These are phyloP conservation scores for Xylaria castorea DNA, from an alignment of 495 filamentous ascomycete species.

Conservation along the genomic window DNA sequence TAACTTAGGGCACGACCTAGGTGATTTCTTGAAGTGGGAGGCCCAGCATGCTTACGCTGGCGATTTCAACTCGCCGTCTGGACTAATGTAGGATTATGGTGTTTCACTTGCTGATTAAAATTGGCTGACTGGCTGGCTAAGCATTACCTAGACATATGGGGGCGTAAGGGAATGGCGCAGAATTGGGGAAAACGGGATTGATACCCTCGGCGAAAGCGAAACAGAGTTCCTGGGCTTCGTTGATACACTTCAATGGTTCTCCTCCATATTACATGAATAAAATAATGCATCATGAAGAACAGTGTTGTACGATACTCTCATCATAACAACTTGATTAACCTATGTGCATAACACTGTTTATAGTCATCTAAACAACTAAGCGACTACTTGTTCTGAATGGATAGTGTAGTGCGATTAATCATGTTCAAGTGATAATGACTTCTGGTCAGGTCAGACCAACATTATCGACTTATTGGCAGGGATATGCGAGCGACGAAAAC, in stretches of 20 bases:
- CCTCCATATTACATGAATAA: neutral
- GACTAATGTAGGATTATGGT: constrained; percentile 25
- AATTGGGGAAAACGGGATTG: neutral
- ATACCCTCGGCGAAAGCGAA: constrained; percentile 17
- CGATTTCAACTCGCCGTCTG: constrained; percentile 33
- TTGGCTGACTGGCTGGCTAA: neutral
- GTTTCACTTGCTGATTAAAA: neutral
- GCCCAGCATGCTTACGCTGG: constrained; percentile 48
- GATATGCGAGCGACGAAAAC: constrained; percentile 6
- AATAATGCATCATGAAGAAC: neutral
- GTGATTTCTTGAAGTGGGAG: constrained; percentile 60
- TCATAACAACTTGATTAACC: neutral
- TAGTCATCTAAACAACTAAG: neutral
- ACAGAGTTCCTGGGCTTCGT: constrained; percentile 2
- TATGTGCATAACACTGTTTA: neutral
- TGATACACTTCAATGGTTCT: constrained; percentile 1
- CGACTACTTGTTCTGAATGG: neutral
- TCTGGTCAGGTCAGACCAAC: neutral
- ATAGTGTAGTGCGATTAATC: neutral
- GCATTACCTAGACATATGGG: neutral
- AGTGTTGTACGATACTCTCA: neutral
- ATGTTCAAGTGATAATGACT: neutral
- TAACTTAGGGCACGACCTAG: constrained; percentile 60
- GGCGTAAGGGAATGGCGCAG: constrained; percentile 16
- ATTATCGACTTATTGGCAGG: neutral